Conservation (phyloP, 208 protist species). For the Trypanosoma avium region DNA sequence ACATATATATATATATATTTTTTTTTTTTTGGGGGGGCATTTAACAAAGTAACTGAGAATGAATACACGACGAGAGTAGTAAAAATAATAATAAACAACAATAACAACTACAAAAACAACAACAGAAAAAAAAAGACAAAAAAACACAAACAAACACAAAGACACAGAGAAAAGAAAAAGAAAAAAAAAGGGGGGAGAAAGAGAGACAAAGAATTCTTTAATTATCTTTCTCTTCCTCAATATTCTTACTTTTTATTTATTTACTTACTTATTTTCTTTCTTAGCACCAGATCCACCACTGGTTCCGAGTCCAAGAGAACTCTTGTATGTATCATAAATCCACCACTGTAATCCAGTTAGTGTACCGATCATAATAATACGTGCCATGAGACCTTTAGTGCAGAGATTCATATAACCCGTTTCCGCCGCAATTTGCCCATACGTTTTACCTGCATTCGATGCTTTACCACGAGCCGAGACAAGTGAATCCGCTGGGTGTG, state of each 20-base stretch:
- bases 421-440: conserved; percentile 84
- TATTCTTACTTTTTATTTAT: conserved; percentile 10
- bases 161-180: conserved; percentile 19
- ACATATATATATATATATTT: too few relatives aligned
- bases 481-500: conserved; percentile 95
- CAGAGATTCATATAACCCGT: conserved; percentile 82
- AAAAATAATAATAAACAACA: too few relatives aligned
- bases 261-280: conserved; percentile 20
- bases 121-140: neutral
- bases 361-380: conserved; percentile 97
- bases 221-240: neutral
- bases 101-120: neutral
- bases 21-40: too few relatives aligned
- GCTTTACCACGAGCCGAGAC: conserved; percentile 92
- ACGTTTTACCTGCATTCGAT: conserved; percentile 71
- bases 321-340: conserved; percentile 86
- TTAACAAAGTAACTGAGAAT: too few relatives aligned
- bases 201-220: neutral
- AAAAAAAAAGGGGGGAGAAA: conserved; percentile 9
- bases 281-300: conserved; percentile 37
- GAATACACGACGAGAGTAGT: too few relatives aligned
- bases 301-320: conserved; percentile 37
- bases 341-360: conserved; percentile 96
- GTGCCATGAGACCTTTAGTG: conserved; percentile 90
- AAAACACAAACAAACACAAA: neutral